Percentiles rank a stretch among this genome's conserved stretches.
Conservation (phyloP, 306 rosid species). For the Carpinus fangiana region DNA sequence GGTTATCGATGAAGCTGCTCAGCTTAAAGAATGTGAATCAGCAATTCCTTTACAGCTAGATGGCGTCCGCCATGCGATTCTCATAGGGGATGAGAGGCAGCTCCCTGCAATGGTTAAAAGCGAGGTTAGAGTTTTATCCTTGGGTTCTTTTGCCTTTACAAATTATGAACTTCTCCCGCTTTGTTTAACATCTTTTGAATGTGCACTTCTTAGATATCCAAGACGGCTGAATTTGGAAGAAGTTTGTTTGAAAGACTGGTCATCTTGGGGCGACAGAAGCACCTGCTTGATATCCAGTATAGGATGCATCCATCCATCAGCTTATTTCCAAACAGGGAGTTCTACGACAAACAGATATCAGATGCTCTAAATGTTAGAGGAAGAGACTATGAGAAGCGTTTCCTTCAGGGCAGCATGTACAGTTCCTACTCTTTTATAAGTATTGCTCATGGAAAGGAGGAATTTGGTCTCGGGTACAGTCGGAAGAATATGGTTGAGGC, state of each 20-base stretch:
- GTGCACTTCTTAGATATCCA: constrained; percentile 27
- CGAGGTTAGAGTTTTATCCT: constrained; percentile 42
- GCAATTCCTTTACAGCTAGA: constrained; percentile 52
- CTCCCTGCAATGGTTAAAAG: constrained; percentile 58
- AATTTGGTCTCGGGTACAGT: constrained; percentile 19
- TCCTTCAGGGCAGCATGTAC: constrained; percentile 32
- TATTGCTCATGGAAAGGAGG: constrained; percentile 41
- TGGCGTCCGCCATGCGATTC: constrained; percentile 37
- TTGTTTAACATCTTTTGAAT: not conserved
- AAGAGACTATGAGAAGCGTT: constrained; percentile 11
- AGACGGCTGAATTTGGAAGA: constrained; percentile 44
- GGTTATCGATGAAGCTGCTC: constrained; percentile 64
- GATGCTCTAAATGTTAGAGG: constrained; percentile 32
- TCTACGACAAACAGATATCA: constrained; percentile 30
- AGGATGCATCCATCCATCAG: constrained; percentile 58
- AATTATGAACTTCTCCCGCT: not conserved
- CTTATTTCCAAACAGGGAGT: constrained; percentile 37
- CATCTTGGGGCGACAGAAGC: constrained; percentile 29
- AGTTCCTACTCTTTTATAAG: constrained; percentile 39
- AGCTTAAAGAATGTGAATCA: constrained; percentile 62
- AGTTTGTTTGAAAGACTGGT: constrained; percentile 50
- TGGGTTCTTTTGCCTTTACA: constrained; percentile 8
- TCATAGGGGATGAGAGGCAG: constrained; percentile 61
- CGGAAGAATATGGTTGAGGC: constrained; percentile 49
- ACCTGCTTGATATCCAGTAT: constrained; percentile 39